Percentiles rank a stretch among this genome's conserved stretches.
Evolutionary conservation across 192 early-diverging fungal genomes (phyloP).

Genomic region (Coemansia sp.): DNA sequence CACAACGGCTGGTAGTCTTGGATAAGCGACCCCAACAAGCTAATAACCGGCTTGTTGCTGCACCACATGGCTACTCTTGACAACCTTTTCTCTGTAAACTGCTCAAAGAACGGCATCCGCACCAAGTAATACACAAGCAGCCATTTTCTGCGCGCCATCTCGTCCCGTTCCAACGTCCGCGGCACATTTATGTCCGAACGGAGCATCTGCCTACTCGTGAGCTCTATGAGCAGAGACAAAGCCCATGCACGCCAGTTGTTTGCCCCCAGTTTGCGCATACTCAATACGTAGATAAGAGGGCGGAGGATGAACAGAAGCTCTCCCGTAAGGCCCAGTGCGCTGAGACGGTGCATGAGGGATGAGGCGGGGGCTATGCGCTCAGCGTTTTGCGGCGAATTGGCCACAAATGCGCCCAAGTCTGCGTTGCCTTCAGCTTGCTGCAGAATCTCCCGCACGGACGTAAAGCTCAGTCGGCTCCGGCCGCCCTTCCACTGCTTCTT

Average conservation of each 20-base stretch:
- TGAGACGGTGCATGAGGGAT: slow-evolving; percentile 64
- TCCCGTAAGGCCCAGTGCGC: slow-evolving; percentile 55
- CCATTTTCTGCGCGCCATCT: slow-evolving; percentile 69
- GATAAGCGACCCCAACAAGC: slow-evolving; percentile 72
- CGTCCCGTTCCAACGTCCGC: slow-evolving; percentile 73
- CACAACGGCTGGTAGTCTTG: slow-evolving; percentile 87
- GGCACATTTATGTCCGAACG: slow-evolving; percentile 31
- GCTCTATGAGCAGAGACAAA: slow-evolving; percentile 74
- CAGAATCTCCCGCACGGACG: slow-evolving; percentile 45
- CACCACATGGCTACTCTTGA: slow-evolving; percentile 62
- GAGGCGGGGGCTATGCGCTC: slow-evolving; percentile 64
- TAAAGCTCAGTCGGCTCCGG: slow-evolving; percentile 55
- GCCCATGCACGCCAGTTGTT: slow-evolving; percentile 82
- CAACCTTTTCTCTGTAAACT: slow-evolving; percentile 67
- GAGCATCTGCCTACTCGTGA: slow-evolving; percentile 54
- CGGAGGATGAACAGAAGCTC: slow-evolving; percentile 82
- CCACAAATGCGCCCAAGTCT: slow-evolving; percentile 21
- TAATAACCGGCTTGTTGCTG: slow-evolving; percentile 73
- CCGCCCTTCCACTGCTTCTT: slow-evolving; percentile 48
- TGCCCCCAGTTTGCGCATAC: slow-evolving; percentile 69
- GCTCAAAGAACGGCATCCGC: slow-evolving; percentile 78
- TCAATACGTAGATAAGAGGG: slow-evolving; percentile 82
- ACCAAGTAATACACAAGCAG: slow-evolving; percentile 80
- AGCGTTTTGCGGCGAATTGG: slow-evolving; percentile 47
- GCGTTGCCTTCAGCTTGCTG: slow-evolving; percentile 31